Evolutionary conservation across 2,329 filamentous ascomycete genomes (phyloP).

Genomic region (Fusarium sarcochroum): DNA sequence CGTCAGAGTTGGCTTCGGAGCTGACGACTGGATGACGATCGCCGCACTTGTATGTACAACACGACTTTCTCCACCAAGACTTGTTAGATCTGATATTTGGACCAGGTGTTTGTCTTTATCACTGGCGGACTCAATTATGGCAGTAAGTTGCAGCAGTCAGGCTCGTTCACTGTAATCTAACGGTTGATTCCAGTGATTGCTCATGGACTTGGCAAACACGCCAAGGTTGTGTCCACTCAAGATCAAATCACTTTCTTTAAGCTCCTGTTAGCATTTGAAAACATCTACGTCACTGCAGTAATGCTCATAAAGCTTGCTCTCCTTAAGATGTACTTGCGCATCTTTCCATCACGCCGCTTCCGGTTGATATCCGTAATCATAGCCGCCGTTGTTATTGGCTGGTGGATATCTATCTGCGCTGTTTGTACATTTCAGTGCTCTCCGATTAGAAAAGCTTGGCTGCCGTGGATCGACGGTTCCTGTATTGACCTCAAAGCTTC

Average conservation of each 20-base stretch:
- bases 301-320: conserved; percentile 37
- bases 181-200: conserved; percentile 16
- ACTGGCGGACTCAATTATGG: conserved; percentile 31
- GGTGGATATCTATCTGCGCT: conserved; percentile 37
- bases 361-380: conserved; percentile 14
- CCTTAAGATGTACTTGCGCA: conserved; percentile 30
- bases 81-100: conserved; percentile 2
- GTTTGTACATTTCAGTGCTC: conserved; percentile 37
- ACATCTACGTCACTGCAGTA: conserved; percentile 29
- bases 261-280: conserved; percentile 34
- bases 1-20: conserved; percentile 16
- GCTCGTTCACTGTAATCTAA: not conserved
- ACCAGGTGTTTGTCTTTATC: conserved; percentile 27
- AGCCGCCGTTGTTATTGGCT: conserved; percentile 11
- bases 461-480: conserved; percentile 15
- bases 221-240: not conserved
- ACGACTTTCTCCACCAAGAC: not conserved
- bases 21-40: conserved; percentile 31
- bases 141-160: conserved; percentile 1
- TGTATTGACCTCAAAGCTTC: conserved; percentile 38
- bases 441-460: conserved; percentile 28
- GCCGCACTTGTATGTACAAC: conserved; percentile 21
- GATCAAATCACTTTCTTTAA: conserved; percentile 28
- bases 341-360: conserved; percentile 30
- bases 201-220: conserved; percentile 32